Conservation (phyloP, 2,329 filamentous ascomycete genomes). For the Colletotrichum liaoningense region DNA sequence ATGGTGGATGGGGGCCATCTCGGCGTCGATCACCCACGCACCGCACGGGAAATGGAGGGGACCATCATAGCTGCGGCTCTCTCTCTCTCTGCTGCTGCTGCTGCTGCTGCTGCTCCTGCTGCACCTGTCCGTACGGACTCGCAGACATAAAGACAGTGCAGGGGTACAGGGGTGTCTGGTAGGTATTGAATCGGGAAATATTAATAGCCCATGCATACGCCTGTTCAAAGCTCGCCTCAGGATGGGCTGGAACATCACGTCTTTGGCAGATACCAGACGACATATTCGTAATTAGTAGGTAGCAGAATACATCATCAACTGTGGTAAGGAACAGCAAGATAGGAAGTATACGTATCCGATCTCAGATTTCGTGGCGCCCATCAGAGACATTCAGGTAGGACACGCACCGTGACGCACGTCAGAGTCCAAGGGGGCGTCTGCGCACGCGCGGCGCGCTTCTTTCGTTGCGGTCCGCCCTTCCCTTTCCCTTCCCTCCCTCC, state of each 20-base stretch:
- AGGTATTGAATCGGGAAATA: conserved; percentile 22
- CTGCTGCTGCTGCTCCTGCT: too few species aligned
- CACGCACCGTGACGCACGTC: background rate
- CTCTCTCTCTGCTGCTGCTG: background rate
- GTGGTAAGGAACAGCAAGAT: background rate
- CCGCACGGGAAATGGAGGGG: background rate
- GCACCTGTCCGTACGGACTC: background rate
- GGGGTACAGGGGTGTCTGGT: background rate
- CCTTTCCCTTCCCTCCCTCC: background rate
- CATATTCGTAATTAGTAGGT: background rate
- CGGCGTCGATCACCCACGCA: conserved; percentile 28
- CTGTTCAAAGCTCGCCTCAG: background rate
- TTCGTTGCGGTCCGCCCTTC: conserved; percentile 17
- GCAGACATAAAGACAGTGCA: background rate
- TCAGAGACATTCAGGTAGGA: background rate
- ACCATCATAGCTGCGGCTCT: background rate
- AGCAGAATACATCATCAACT: background rate
- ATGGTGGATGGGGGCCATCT: conserved; percentile 28
- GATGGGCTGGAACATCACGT: background rate
- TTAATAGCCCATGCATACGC: conserved; percentile 26
- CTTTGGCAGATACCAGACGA: background rate
- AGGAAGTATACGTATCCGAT: background rate
- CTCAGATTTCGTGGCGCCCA: background rate
- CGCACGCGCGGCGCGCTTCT: background rate
- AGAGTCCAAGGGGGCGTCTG: background rate